Evolutionary conservation across 164 flowering plant species (phyloP).

Genomic region (Stephania yunnanensis): DNA sequence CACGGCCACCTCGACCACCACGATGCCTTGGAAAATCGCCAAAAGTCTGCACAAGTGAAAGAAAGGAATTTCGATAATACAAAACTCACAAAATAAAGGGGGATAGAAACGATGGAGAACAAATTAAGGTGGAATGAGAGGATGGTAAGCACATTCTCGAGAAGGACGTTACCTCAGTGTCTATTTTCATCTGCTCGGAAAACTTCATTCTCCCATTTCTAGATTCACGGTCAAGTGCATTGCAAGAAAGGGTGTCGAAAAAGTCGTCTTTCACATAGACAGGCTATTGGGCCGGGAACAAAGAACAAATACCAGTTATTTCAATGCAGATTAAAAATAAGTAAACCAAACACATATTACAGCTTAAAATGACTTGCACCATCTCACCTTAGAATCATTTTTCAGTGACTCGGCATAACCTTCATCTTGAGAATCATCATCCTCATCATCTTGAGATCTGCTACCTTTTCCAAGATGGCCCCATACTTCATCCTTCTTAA

Average conservation of each 20-base stretch:
- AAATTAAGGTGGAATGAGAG: neutral
- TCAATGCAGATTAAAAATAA: neutral
- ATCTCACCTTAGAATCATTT: slow-evolving; percentile 37
- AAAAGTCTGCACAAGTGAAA: slow-evolving; percentile 53
- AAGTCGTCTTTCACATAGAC: slow-evolving; percentile 85
- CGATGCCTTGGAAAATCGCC: slow-evolving; percentile 63
- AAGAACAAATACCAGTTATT: neutral
- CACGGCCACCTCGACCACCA: slow-evolving; percentile 73
- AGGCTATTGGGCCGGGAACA: slow-evolving; percentile 31
- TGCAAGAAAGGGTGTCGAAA: slow-evolving; percentile 70
- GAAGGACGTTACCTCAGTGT: slow-evolving; percentile 61
- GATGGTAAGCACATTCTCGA: neutral
- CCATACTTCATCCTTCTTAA: slow-evolving; percentile 95
- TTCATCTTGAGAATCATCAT: slow-evolving; percentile 36
- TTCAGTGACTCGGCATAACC: slow-evolving; percentile 36
- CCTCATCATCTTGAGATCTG: slow-evolving; percentile 29
- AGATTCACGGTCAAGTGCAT: slow-evolving; percentile 43
- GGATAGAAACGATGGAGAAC: neutral
- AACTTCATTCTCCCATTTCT: slow-evolving; percentile 51
- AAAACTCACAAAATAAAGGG: neutral
- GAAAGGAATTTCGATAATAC: neutral
- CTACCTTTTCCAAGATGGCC: slow-evolving; percentile 72
- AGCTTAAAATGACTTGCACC: neutral
- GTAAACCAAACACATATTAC: neutral
- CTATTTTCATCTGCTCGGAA: slow-evolving; percentile 66